These are phyloP conservation scores for Cordyceps cateniannulata DNA, from an alignment of 2,329 filamentous ascomycete species.

Conservation along the genomic window DNA sequence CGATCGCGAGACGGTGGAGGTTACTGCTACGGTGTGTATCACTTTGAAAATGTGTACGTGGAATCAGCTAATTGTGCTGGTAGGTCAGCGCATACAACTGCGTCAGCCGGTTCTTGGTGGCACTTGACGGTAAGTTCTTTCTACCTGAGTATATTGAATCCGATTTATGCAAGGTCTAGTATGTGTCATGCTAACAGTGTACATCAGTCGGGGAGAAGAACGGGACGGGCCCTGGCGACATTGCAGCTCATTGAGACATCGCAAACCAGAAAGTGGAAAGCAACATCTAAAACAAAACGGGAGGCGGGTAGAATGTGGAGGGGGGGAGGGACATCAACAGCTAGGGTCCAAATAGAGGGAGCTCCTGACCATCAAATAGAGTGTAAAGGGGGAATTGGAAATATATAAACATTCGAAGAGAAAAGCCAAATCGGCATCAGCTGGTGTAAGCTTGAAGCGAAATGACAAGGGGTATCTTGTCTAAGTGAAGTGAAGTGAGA, in stretches of 20 bases:
- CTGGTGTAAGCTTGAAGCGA: constrained; percentile 11
- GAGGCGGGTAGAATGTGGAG: not conserved
- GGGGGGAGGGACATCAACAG: not conserved
- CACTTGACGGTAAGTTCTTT: constrained; percentile 60
- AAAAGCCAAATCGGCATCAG: not conserved
- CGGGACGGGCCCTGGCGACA: constrained; percentile 40
- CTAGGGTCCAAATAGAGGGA: not conserved
- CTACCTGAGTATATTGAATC: not conserved
- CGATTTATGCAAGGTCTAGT: not conserved
- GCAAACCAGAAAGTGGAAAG: constrained; percentile 4
- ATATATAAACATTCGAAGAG: not conserved
- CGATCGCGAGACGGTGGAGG: constrained; percentile 71
- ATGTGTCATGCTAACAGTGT: not conserved
- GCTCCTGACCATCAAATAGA: not conserved
- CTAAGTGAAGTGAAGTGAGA: constrained; percentile 17
- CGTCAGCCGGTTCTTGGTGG: constrained; percentile 77
- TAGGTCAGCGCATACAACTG: constrained; percentile 72
- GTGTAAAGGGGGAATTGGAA: constrained; percentile 7
- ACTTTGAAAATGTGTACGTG: not conserved
- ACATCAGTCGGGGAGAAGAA: constrained; percentile 52
- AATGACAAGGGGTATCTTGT: constrained; percentile 35
- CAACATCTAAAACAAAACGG: not conserved
- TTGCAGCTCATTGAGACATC: constrained; percentile 25
- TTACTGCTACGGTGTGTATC: constrained; percentile 61
- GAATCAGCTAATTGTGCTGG: constrained; percentile 13